A percentile compares a stretch with the other conserved stretches of the same genome.
Evolutionary conservation across 768 basidiomycete species (phyloP).

Genomic region (Daedaleopsis nitida): DNA sequence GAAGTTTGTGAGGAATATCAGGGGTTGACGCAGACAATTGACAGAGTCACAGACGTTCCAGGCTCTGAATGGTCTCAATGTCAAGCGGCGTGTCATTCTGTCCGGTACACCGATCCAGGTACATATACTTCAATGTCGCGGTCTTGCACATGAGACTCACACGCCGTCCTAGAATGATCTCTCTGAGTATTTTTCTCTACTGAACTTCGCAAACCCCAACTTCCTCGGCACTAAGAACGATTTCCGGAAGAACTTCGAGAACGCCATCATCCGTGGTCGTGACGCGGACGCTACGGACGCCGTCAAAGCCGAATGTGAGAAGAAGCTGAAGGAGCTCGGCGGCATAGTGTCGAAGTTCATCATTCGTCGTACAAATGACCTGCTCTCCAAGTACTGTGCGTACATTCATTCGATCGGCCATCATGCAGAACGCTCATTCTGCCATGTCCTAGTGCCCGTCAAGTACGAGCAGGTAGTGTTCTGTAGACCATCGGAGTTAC

Average conservation of each 20-base stretch:
- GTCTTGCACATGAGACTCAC: neutral
- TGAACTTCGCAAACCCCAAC: conserved; percentile 92
- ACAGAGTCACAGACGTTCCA: conserved; percentile 87
- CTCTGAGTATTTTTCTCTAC: conserved; percentile 90
- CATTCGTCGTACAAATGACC: conserved; percentile 90
- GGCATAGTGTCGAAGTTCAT: conserved; percentile 90
- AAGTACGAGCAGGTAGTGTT: conserved; percentile 99
- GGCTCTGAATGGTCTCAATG: conserved; percentile 79
- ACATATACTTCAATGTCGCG: neutral
- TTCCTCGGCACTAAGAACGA: conserved; percentile 87
- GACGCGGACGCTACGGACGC: conserved; percentile 83
- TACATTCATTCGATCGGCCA: conserved; percentile 17
- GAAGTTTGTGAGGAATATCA: neutral
- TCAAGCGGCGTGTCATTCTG: conserved; percentile 88
- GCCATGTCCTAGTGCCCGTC: conserved; percentile 74
- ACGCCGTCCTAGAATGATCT: conserved; percentile 72
- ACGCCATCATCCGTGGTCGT: conserved; percentile 85
- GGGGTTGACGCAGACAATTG: neutral
- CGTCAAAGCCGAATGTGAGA: conserved; percentile 80
- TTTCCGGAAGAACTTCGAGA: conserved; percentile 95
- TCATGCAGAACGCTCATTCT: conserved; percentile 10
- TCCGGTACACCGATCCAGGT: conserved; percentile 95
- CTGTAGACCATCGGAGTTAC: conserved; percentile 82
- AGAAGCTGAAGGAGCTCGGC: conserved; percentile 89
- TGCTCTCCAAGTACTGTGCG: conserved; percentile 92